Evolutionary conservation across 176 grass and related monocot genomes (phyloP).

Genomic region (Carex parvula): DNA sequence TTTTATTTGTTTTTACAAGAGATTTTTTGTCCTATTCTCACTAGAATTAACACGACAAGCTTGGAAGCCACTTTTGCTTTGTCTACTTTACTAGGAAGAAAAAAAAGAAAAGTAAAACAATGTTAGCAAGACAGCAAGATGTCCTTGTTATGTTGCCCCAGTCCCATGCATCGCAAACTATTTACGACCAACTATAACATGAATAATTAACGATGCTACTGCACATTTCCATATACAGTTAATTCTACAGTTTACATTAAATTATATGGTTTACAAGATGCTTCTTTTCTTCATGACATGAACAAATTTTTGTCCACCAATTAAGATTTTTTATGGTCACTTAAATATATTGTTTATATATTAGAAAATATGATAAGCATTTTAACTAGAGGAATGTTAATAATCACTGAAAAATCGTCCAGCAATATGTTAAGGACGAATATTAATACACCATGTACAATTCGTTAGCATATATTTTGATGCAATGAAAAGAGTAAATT

Average conservation of each 20-base stretch:
- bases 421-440: too few species aligned
- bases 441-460: too few species aligned
- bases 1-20: not conserved
- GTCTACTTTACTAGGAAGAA: not conserved
- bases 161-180: not conserved
- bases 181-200: not conserved
- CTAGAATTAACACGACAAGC: conserved; percentile 3
- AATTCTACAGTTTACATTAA: not conserved
- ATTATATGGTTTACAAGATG: not conserved
- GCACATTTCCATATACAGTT: not conserved
- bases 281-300: not conserved
- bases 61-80: conserved; percentile 16
- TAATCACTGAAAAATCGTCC: too few species aligned
- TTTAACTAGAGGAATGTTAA: too few species aligned
- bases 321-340: too few species aligned
- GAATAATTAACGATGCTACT: not conserved
- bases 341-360: too few species aligned
- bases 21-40: not conserved
- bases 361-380: too few species aligned
- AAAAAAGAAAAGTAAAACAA: too few species aligned
- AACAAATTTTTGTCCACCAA: not conserved
- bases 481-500: too few species aligned
- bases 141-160: not conserved
- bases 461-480: too few species aligned
- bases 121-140: not conserved